Evolutionary conservation across 371 early-diverging fungal genomes (phyloP), one percentile per base, ranked within the genome.

Genomic region (Furculomyces boomerangus): DNA sequence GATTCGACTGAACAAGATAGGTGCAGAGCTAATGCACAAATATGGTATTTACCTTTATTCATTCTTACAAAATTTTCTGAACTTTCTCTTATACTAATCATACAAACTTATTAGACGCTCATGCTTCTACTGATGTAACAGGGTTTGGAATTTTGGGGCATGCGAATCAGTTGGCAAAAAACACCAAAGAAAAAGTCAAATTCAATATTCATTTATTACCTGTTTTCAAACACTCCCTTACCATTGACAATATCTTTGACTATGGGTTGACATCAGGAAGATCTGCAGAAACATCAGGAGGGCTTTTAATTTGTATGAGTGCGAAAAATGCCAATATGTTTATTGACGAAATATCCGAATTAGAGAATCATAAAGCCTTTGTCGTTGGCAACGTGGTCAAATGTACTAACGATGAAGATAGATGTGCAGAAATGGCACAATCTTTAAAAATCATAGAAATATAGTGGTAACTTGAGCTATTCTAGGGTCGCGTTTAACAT

Each of bases 81-180:
- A 35, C 16, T 10, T 35, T 35, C 16, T 35, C 16, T 35, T 35
- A 35, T 10, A 7, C 16, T 35, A 10, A 35, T 35, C 16, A 10
- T 10, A 35, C 7, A 35, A 35, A 10, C 16, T 35, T 10, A 5
- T 8, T 45, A 45, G 46, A 49, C 25, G 22, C 50, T 5, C 66
- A 63, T 28, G 65, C 67, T 10, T 24, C 56, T 5, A 65, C 65
- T 2, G 65, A 65, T 40, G 65, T 65, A 13, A 65, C 65, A 1
- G 65, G 65, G 13, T 65, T 65, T 39, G 65, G 65, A 32, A 47
- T 65, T 41, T n/a, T 65, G 2, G 65, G 65, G 20, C 65, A 65
- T 45, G 65, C 67, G n/a, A 26, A 41, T 8, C 63, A 66, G 26
- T 46, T 65, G 2, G 61, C 53, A 7, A 47, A 37, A 13, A 66